Base-by-base conservation (phyloP, 352 stramenopile species). In the Phytopythium vexans region DNA sequence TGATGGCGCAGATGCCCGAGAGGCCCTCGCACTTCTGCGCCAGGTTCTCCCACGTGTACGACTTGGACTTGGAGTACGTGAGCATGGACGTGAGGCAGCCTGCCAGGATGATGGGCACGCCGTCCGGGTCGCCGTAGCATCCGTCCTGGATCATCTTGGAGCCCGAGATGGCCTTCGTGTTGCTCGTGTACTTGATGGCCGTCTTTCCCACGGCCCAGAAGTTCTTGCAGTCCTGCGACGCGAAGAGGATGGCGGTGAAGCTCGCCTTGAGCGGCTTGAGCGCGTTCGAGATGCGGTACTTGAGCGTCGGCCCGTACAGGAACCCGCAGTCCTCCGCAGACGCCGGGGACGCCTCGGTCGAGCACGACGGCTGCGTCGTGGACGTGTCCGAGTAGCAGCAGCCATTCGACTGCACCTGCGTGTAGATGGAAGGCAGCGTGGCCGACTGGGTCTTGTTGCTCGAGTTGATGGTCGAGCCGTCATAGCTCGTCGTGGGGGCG, bases 121-220 rank as follows among this genome's bases (percentile, higher is more conserved):
- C 85, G 0, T 35, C 41, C 0, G 70, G 64, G 21, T 88, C 71
- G 15, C 85, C 85, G 62, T 95, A 95, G 66, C 85, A 95, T 27
- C 85, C 85, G 41, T 74, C 64, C 56, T 95, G 88, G 52, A 95
- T 95, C 65, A 86, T 75, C 57, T 95, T 95, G 31, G 66, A 82
- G 43, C 85, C 85, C 36, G 72, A 74, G 36, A 95, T 71, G 8
- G 78, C 69, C 68, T 86, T 87, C 12, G 66, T 83, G 49, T 89
- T 88, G 41, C 55, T 63, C 51, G 74, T 84, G 62, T 90, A 88
- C 51, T 82, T 84, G 60, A 95, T 85, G 11, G 78, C 56, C 35
- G 84, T 82, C 34, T 89, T 82, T 8, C 70, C 82, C 0, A 94
- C 82, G 0, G 85, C 85, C 85, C 85, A 95, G 41, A 94, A 95